These are phyloP conservation scores for Trichoderma koningiopsis DNA, from an alignment of 2,329 filamentous ascomycete species.

Conservation along the genomic window DNA sequence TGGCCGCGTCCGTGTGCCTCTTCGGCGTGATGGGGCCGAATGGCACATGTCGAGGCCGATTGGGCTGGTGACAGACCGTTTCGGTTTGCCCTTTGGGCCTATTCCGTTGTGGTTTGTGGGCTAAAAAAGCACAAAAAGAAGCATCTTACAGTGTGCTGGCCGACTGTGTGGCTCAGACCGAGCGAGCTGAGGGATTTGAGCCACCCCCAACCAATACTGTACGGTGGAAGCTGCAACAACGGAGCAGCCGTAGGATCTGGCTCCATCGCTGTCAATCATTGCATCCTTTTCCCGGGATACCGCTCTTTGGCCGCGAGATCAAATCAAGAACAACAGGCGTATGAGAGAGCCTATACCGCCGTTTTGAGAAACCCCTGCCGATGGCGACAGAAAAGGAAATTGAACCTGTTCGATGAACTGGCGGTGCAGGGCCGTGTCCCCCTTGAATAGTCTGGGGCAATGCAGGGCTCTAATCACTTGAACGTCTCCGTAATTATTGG, in stretches of 20 bases:
- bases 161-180: constrained; percentile 17
- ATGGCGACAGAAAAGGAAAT: constrained; percentile 15
- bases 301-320: not conserved
- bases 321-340: not conserved
- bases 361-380: not conserved
- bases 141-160: not conserved
- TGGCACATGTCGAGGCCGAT: constrained; percentile 16
- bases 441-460: not conserved
- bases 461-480: not conserved
- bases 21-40: not conserved
- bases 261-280: not conserved
- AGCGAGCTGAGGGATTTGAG: not conserved
- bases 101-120: not conserved
- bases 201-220: constrained; percentile 13
- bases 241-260: not conserved
- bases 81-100: not conserved
- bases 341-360: not conserved
- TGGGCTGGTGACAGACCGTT: constrained; percentile 8
- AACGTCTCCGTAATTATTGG: not conserved
- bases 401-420: constrained; percentile 6
- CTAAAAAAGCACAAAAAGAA: not conserved
- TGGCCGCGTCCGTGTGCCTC: constrained; percentile 11
- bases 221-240: not conserved
- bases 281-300: not conserved
- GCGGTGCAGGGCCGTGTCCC: constrained; percentile 17